phyloP scores from a whole-genome alignment of 1,139 yeast species.

The Hansenula sp. region DNA sequence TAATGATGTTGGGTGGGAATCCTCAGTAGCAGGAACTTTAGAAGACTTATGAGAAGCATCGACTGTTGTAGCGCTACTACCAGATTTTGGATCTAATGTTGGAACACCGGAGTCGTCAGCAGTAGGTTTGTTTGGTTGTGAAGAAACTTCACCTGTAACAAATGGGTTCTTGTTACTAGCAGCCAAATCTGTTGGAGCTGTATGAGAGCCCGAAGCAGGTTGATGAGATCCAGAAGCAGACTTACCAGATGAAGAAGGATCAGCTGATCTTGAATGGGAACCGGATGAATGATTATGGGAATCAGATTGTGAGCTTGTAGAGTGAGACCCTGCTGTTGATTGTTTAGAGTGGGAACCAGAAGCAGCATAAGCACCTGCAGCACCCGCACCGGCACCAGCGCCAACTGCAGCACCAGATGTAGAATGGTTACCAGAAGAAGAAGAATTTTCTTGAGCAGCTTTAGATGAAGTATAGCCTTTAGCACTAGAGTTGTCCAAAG shows the following conservation, averaged over 20 bases:
- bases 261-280: too few species aligned
- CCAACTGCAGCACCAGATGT: neutral
- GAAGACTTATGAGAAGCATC: neutral
- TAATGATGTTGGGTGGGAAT: neutral
- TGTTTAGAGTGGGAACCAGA: too few species aligned
- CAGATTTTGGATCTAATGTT: slow-evolving; percentile 2
- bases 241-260: too few species aligned
- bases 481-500: neutral
- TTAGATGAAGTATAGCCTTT: slow-evolving; percentile 1
- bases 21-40: slow-evolving; percentile 1
- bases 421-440: neutral
- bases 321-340: too few species aligned
- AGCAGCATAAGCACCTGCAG: neutral
- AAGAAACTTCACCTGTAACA: neutral
- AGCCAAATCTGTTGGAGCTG: neutral
- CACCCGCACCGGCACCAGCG: slow-evolving; percentile 2
- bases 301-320: too few species aligned
- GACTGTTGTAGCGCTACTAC: neutral
- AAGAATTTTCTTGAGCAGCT: neutral
- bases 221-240: too few species aligned
- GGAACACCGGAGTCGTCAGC: neutral
- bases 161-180: neutral
- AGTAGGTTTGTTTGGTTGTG: neutral
- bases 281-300: too few species aligned
- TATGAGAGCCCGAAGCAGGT: neutral